Percentiles rank a stretch among this genome's conserved stretches.
These are phyloP conservation scores for Setaria viridis DNA, from an alignment of 202 grass and related monocot species.

Conservation along the genomic window DNA sequence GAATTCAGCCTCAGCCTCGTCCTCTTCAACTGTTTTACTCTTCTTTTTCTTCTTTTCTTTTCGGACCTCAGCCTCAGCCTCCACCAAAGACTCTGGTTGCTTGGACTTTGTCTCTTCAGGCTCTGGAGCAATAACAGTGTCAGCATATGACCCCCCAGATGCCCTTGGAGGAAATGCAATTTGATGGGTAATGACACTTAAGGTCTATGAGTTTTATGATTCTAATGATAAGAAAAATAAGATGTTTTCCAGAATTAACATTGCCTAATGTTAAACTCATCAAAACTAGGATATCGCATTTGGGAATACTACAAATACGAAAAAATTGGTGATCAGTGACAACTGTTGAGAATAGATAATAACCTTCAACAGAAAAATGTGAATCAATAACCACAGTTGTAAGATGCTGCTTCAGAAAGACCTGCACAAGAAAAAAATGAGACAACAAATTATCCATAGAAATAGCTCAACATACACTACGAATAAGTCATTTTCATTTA, in stretches of 20 bases:
- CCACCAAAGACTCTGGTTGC: slow-evolving; percentile 20
- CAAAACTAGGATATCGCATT: background rate
- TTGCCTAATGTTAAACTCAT: background rate
- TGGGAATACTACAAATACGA: slow-evolving; percentile 10
- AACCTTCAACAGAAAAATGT: slow-evolving; percentile 91
- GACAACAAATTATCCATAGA: slow-evolving; percentile 1
- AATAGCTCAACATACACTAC: background rate
- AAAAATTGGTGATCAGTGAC: slow-evolving; percentile 8
- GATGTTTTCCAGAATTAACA: background rate
- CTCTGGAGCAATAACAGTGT: slow-evolving; percentile 54
- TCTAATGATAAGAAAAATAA: slow-evolving; percentile 2
- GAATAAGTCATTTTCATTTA: background rate
- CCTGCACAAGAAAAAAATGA: slow-evolving; percentile 52
- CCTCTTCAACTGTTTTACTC: background rate
- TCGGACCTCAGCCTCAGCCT: slow-evolving; percentile 26
- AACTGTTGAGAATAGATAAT: slow-evolving; percentile 18
- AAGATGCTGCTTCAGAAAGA: slow-evolving; percentile 96
- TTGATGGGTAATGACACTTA: background rate
- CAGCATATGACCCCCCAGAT: slow-evolving; percentile 15
- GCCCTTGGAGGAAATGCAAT: slow-evolving; percentile 10
- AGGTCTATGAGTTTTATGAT: background rate
- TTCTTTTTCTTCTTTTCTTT: slow-evolving; percentile 53
- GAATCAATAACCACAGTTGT: slow-evolving; percentile 87
- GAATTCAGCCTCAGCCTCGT: background rate
- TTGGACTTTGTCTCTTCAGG: slow-evolving; percentile 51